Evolutionary conservation across 176 grass and related monocot genomes (phyloP).

Genomic region (Tillandsia fasciculata): DNA sequence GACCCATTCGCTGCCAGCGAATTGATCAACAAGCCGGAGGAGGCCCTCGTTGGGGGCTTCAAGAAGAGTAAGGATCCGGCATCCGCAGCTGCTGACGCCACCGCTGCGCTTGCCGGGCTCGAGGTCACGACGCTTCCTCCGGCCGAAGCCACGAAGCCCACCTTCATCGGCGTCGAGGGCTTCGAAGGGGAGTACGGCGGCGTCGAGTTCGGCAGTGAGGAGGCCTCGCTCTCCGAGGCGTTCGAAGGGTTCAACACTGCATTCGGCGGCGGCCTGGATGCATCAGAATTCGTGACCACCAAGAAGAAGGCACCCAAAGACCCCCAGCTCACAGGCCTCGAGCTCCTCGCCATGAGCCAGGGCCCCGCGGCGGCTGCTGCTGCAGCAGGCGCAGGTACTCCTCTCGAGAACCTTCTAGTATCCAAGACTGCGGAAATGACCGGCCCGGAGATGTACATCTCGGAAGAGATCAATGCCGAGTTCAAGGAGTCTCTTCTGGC

Average conservation of each 20-base stretch:
- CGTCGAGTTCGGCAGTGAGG: constrained; percentile 89
- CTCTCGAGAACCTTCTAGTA: constrained; percentile 59
- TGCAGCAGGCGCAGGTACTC: constrained; percentile 26
- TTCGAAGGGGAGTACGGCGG: constrained; percentile 97
- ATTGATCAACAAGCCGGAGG: constrained; percentile 76
- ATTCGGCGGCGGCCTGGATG: constrained; percentile 96
- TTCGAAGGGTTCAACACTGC: constrained; percentile 92
- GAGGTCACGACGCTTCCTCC: constrained; percentile 80
- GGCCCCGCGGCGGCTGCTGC: constrained; percentile 32
- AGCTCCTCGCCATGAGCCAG: constrained; percentile 53
- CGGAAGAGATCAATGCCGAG: constrained; percentile 84
- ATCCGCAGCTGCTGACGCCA: constrained; percentile 52
- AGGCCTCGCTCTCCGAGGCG: constrained; percentile 73
- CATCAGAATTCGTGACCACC: constrained; percentile 94
- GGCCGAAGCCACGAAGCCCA: constrained; percentile 86
- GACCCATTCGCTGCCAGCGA: constrained; percentile 93
- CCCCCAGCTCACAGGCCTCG: constrained; percentile 61
- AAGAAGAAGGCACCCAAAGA: constrained; percentile 60
- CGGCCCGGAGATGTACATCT: constrained; percentile 61
- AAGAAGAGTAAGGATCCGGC: constrained; percentile 79
- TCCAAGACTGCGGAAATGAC: constrained; percentile 74
- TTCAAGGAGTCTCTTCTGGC: constrained; percentile 79
- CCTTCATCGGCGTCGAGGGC: constrained; percentile 78
- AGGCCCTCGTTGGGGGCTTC: constrained; percentile 79
- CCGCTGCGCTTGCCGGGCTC: constrained; percentile 72